Percentiles rank a stretch among this genome's conserved stretches.
These are phyloP conservation scores for Logfia minima DNA, from an alignment of 129 eudicot genomes.

Conservation along the genomic window DNA sequence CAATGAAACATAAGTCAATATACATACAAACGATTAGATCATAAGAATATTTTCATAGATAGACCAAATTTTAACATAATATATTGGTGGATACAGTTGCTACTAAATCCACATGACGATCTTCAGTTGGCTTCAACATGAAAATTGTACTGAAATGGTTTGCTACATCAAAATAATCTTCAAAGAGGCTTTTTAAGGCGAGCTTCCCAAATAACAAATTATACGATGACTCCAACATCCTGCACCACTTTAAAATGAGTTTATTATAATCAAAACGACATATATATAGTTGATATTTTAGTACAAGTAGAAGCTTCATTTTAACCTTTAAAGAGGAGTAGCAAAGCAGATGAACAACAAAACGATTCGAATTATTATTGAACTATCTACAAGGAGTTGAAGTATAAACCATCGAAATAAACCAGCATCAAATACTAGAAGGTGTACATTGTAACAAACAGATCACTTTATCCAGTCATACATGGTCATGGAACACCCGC, in stretches of 20 bases:
- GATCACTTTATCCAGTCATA: too few species aligned
- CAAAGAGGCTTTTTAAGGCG: slow-evolving; percentile 73
- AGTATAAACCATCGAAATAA: not conserved
- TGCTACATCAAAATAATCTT: slow-evolving; percentile 87
- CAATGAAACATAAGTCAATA: slow-evolving; percentile 1
- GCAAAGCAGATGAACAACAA: not conserved
- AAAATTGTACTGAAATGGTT: slow-evolving; percentile 79
- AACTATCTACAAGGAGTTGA: not conserved
- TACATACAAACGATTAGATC: not conserved
- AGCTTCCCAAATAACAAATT: slow-evolving; percentile 87
- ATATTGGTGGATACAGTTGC: slow-evolving; percentile 80
- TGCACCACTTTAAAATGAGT: slow-evolving; percentile 43
- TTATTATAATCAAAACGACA: slow-evolving; percentile 20
- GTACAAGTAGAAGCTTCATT: not conserved
- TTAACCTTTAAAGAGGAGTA: too few species aligned
- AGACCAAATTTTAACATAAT: not conserved
- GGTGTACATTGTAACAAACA: too few species aligned
- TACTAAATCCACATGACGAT: slow-evolving; percentile 83
- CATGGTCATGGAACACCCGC: too few species aligned
- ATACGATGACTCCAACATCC: slow-evolving; percentile 98
- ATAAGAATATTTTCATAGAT: too few species aligned
- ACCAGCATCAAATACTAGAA: too few species aligned
- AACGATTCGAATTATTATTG: not conserved
- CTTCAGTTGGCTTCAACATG: slow-evolving; percentile 89
- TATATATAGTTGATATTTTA: not conserved